Percentiles rank a stretch among this genome's conserved stretches.
phyloP scores from a whole-genome alignment of 352 stramenopile species.

The Hyaloperonospora brassicae region DNA sequence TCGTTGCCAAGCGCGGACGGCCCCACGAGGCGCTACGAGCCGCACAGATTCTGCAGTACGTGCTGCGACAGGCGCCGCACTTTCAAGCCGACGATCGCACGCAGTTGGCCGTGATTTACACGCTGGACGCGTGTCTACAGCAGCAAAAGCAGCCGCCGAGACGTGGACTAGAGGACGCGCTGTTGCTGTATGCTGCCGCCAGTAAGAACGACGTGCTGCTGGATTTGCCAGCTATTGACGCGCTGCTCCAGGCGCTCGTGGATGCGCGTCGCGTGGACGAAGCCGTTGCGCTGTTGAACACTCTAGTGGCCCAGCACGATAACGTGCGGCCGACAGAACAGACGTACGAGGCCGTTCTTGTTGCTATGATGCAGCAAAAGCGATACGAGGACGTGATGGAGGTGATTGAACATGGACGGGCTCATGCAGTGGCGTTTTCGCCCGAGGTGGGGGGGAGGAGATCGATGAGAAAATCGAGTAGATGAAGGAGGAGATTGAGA shows the following conservation, averaged over 20 bases:
- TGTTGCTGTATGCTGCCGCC: conserved; percentile 43
- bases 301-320: conserved; percentile 32
- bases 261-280: conserved; percentile 32
- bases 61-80: conserved; percentile 12
- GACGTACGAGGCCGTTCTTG: conserved; percentile 42
- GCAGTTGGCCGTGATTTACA: conserved; percentile 58
- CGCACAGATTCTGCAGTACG: conserved; percentile 29
- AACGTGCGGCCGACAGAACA: conserved; percentile 44
- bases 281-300: conserved; percentile 35
- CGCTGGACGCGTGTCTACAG: conserved; percentile 51
- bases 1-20: conserved; percentile 43
- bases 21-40: conserved; percentile 24
- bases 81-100: conserved; percentile 57
- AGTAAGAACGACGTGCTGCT: conserved; percentile 38
- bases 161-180: conserved; percentile 40
- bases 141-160: no score
- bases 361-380: conserved; percentile 39
- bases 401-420: conserved; percentile 46
- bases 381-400: conserved; percentile 40
- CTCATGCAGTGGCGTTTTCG: conserved; percentile 44
- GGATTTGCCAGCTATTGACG: conserved; percentile 51
- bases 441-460: conserved; percentile 27
- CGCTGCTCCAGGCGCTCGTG: conserved; percentile 38
- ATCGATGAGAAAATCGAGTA: not conserved
- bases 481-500: no score